phyloP scores from a whole-genome alignment of 345 rosid genomes.

The Eucalyptus sideroxylon region DNA sequence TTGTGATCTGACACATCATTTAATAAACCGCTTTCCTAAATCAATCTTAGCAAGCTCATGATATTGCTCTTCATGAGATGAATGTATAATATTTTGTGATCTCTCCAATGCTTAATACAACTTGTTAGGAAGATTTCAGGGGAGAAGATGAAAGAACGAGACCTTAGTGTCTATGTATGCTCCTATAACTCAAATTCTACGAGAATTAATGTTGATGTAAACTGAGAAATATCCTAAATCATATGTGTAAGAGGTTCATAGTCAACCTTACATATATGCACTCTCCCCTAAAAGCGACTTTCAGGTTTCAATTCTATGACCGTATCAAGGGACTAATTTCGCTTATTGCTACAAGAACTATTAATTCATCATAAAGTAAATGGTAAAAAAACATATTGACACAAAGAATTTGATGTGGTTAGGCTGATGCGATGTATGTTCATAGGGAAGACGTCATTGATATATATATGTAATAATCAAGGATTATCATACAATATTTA shows the following conservation, averaged over 20 bases:
- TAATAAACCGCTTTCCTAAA: not conserved
- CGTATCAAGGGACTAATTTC: not conserved
- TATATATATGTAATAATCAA: not conserved
- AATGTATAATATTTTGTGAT: not conserved
- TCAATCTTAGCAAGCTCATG: not conserved
- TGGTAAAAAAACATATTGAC: not conserved
- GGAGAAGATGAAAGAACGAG: not conserved
- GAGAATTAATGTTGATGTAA: not conserved
- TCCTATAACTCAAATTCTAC: not conserved
- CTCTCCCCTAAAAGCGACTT: not conserved
- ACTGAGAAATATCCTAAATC: not conserved
- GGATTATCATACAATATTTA: not conserved
- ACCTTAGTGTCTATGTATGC: not conserved
- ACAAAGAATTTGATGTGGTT: not conserved
- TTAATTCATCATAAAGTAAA: not conserved
- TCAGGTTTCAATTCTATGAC: not conserved
- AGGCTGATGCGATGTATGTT: not conserved
- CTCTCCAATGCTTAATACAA: not conserved
- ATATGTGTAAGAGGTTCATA: not conserved
- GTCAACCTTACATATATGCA: not conserved
- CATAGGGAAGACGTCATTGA: not conserved
- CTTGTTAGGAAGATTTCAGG: not conserved
- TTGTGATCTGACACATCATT: not conserved
- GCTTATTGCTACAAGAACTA: not conserved
- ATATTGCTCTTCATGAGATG: not conserved